Evolutionary conservation across 495 filamentous ascomycete species (phyloP).

Genomic region (Penicillium fimorum): DNA sequence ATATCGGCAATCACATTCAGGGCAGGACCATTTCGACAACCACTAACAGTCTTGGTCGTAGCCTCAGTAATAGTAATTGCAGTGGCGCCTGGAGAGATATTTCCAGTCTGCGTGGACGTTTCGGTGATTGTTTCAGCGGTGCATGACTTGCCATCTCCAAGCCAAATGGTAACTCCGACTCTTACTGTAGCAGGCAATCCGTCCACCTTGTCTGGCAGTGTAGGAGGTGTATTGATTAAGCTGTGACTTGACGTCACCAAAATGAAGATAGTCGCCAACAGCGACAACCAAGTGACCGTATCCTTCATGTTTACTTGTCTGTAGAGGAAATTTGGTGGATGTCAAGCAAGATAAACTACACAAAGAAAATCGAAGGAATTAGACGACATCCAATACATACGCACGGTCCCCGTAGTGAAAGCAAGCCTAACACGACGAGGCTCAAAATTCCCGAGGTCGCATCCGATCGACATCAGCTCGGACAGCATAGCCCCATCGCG

Average conservation of each 20-base stretch:
- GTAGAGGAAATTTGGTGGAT: neutral
- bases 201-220: neutral
- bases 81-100: neutral
- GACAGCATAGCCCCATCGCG: neutral
- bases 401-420: constrained; percentile 12
- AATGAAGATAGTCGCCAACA: constrained; percentile 10
- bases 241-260: neutral
- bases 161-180: constrained; percentile 13
- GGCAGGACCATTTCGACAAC: neutral
- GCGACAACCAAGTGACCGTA: constrained; percentile 10
- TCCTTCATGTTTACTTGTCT: constrained; percentile 15
- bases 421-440: neutral
- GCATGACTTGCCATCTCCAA: constrained; percentile 8
- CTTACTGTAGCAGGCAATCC: constrained; percentile 11
- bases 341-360: neutral
- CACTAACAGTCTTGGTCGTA: neutral
- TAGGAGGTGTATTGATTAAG: neutral
- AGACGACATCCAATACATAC: neutral
- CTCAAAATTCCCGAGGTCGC: neutral
- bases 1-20: neutral
- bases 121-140: constrained; percentile 15
- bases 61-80: neutral
- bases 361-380: neutral
- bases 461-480: neutral
- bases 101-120: constrained; percentile 9